These are phyloP conservation scores for Cladosporium sp. DNA, from an alignment of 2,329 filamentous ascomycete species.

Conservation along the genomic window DNA sequence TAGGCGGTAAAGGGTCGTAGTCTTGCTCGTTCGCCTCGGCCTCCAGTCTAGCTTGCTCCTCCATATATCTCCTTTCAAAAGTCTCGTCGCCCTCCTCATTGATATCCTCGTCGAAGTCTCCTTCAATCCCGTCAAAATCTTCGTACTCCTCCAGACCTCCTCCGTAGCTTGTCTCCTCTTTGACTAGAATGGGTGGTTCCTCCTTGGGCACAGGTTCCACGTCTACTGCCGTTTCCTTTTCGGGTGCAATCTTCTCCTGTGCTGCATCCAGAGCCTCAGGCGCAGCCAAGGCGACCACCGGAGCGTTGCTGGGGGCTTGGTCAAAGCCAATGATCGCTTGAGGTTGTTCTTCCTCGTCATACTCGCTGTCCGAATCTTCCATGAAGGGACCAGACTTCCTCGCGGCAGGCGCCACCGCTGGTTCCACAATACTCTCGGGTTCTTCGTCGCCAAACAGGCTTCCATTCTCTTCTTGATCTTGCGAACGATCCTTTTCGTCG, in stretches of 20 bases:
- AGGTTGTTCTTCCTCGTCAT: constrained; percentile 31
- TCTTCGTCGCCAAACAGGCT: constrained; percentile 2
- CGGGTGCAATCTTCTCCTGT: neutral
- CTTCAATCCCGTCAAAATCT: constrained; percentile 48
- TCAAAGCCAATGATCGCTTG: constrained; percentile 21
- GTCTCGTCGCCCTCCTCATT: constrained; percentile 52
- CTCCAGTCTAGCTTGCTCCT: constrained; percentile 59
- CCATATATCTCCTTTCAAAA: constrained; percentile 61
- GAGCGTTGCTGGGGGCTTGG: constrained; percentile 10
- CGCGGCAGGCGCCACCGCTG: neutral
- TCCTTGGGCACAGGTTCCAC: neutral
- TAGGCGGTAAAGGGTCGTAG: constrained; percentile 20
- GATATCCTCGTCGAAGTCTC: constrained; percentile 57
- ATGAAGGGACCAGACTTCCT: constrained; percentile 59
- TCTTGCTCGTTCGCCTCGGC: constrained; percentile 49
- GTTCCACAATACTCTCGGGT: neutral
- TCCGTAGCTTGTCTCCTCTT: constrained; percentile 50
- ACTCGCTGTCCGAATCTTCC: constrained; percentile 64
- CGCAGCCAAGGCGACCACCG: neutral
- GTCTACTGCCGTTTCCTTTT: neutral
- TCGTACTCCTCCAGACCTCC: constrained; percentile 46
- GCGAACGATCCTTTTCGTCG: constrained; percentile 16
- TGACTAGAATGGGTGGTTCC: constrained; percentile 30
- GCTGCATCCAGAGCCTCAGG: neutral
- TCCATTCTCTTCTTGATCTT: constrained; percentile 20